phyloP scores from a whole-genome alignment of 139 green algal species.

The Chlamydomonas applanata region DNA sequence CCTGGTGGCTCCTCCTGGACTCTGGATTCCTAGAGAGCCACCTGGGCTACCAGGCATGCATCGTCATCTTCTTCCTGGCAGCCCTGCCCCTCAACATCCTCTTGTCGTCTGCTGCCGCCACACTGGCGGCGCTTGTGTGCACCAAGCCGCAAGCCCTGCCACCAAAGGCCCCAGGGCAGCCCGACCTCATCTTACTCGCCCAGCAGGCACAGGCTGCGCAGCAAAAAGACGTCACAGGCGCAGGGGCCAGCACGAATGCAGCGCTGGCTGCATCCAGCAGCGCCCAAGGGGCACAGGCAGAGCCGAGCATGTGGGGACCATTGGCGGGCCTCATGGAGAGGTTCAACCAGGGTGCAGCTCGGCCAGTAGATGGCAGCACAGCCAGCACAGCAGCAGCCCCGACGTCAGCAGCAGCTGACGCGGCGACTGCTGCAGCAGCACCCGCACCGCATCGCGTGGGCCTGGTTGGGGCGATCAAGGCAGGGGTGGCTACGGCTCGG shows the following conservation, averaged over 20 bases:
- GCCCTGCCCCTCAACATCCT: slow-evolving; percentile 52
- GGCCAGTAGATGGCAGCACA: background rate
- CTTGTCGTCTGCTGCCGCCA: slow-evolving; percentile 37
- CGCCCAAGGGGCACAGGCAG: too few species aligned
- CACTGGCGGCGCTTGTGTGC: slow-evolving; percentile 11
- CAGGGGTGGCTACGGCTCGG: background rate
- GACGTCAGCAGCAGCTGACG: background rate
- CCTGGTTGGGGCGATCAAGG: background rate
- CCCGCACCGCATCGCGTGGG: background rate
- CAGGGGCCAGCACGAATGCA: background rate
- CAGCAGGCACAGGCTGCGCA: background rate
- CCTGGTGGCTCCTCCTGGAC: slow-evolving; percentile 55
- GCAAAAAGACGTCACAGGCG: background rate
- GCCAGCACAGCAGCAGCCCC: background rate
- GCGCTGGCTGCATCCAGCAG: too few species aligned
- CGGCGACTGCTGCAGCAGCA: slow-evolving; percentile 1
- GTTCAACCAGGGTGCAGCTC: too few species aligned
- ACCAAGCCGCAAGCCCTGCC: background rate
- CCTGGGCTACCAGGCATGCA: slow-evolving; percentile 46
- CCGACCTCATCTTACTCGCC: background rate
- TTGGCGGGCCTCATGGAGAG: too few species aligned
- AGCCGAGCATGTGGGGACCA: too few species aligned
- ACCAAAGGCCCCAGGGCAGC: background rate
- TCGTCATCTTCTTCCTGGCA: slow-evolving; percentile 49
- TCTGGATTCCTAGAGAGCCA: slow-evolving; percentile 41